These are phyloP conservation scores for Ogataea methanolica DNA, from an alignment of 805 yeast genomes.

Conservation along the genomic window DNA sequence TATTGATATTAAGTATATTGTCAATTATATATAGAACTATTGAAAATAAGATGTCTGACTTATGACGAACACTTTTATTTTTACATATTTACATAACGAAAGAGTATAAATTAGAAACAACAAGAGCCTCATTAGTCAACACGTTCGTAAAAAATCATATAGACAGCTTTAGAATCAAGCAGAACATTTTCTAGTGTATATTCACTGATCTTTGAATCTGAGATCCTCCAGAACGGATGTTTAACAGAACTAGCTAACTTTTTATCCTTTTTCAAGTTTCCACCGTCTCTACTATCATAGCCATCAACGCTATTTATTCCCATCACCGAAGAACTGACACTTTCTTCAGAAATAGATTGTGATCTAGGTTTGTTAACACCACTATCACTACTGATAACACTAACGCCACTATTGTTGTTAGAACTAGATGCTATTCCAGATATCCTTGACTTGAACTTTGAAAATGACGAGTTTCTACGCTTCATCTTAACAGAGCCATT, in stretches of 20 bases:
- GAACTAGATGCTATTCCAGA: conserved; percentile 15
- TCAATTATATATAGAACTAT: no score
- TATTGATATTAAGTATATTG: no score
- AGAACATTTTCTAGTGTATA: conserved; percentile 53
- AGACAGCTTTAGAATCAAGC: conserved; percentile 69
- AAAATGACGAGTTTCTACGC: conserved; percentile 10
- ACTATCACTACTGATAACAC: conserved; percentile 3
- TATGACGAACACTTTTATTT: no score
- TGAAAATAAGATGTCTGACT: no score
- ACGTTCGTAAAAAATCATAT: conserved; percentile 78
- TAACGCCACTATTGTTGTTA: conserved; percentile 3
- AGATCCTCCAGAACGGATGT: conserved; percentile 78
- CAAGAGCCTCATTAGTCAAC: conserved; percentile 26
- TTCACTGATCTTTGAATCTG: conserved; percentile 71
- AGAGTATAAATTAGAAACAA: no score
- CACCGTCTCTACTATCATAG: neutral
- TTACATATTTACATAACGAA: no score
- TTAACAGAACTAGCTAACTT: conserved; percentile 52
- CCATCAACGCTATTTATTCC: neutral
- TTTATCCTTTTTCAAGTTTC: conserved; percentile 26
- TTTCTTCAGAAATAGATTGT: neutral
- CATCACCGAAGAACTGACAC: neutral
- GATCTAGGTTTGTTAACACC: conserved; percentile 9
- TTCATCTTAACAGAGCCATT: neutral
- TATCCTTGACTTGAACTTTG: conserved; percentile 17